Evolutionary conservation across 805 yeast genomes (phyloP).

Genomic region (Soucietia sequanensis): DNA sequence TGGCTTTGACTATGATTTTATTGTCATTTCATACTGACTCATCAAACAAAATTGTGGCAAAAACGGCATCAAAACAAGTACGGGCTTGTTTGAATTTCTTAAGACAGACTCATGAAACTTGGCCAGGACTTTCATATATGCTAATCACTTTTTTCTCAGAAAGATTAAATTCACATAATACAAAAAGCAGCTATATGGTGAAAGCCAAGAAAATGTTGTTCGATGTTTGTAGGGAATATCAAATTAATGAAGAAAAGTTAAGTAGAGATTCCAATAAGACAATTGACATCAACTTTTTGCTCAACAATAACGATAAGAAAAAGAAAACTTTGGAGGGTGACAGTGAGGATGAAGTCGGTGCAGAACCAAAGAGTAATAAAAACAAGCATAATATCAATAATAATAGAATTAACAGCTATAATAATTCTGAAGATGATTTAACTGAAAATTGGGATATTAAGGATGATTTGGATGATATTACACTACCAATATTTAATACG

Average conservation of each 20-base stretch:
- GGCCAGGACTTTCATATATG: conserved; percentile 11
- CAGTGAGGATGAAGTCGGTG: neutral
- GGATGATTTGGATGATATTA: conserved; percentile 2
- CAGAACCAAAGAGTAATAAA: too few species aligned
- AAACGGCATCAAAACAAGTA: conserved; percentile 8
- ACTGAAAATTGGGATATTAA: neutral
- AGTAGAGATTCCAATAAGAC: conserved; percentile 1
- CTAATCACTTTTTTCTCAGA: conserved; percentile 7
- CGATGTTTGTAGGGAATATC: conserved; percentile 1
- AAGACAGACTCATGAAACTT: conserved; percentile 4
- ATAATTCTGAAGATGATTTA: neutral
- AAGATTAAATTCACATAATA: neutral
- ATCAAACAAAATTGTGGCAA: conserved; percentile 7
- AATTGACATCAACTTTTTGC: conserved; percentile 10
- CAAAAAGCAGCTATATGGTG: neutral
- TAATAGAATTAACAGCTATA: too few species aligned
- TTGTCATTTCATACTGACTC: conserved; percentile 9
- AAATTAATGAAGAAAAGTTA: conserved; percentile 1
- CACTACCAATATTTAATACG: conserved; percentile 4
- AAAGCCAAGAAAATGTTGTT: conserved; percentile 5
- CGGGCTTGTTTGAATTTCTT: conserved; percentile 6
- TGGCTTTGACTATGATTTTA: conserved; percentile 7
- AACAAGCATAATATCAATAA: too few species aligned
- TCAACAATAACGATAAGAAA: conserved; percentile 5
- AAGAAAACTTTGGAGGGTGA: neutral